These are phyloP conservation scores for Chlorella ohadii DNA, from an alignment of 139 green algal genomes.

Conservation along the genomic window DNA sequence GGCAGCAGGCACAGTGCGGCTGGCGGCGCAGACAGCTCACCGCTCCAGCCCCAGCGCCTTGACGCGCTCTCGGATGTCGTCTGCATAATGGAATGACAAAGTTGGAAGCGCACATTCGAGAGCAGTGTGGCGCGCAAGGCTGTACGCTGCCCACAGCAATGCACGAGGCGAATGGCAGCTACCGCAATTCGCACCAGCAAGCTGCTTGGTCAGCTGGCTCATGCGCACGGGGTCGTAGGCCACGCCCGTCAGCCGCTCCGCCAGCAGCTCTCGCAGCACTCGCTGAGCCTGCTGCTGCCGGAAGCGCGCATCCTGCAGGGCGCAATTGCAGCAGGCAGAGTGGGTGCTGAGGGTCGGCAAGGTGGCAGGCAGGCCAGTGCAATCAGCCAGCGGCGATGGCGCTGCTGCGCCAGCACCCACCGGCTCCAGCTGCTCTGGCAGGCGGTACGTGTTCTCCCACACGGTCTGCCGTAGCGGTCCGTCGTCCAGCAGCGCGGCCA, in stretches of 20 bases:
- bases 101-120: neutral
- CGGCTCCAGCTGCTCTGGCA: conserved; percentile 51
- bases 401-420: conserved; percentile 10
- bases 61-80: conserved; percentile 66
- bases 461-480: conserved; percentile 60
- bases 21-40: no score
- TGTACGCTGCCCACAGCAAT: no score
- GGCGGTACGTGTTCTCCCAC: conserved; percentile 89
- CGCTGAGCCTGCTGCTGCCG: neutral
- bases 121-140: neutral
- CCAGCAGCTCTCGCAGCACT: no score
- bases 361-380: no score
- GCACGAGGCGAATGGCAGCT: no score
- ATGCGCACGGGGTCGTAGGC: conserved; percentile 88
- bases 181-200: conserved; percentile 47
- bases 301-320: conserved; percentile 7
- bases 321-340: neutral
- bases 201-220: conserved; percentile 71
- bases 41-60: conserved; percentile 87
- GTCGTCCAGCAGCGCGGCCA: neutral
- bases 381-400: neutral
- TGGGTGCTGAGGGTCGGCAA: no score
- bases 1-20: no score
- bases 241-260: conserved; percentile 74
- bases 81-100: no score